Evolutionary conservation across 495 filamentous ascomycete species (phyloP), one percentile per base, ranked within the genome.

Genomic region (Talaromyces adpressus): DNA sequence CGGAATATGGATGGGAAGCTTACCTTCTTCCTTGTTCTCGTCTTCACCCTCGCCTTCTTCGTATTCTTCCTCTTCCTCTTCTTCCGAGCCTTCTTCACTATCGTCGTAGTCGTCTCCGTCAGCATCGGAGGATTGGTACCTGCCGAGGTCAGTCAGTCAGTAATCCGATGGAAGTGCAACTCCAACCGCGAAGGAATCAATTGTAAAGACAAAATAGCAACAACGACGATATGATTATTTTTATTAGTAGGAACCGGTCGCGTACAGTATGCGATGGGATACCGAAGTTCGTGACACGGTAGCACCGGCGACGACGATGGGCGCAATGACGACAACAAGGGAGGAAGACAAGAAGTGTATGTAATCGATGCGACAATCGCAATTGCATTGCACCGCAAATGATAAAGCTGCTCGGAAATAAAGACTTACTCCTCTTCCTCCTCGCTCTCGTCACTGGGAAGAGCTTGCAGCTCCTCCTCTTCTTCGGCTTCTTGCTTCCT

Each of bases 371-470:
- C 32, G 32, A 36, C 23, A 53, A 53, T 3, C 16, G 22, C 22
- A n/a, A 56, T 56, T 11, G 52, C 22, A 27, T 12, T 2, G 23
- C 8, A 53, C 27, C 11, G 12, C 45, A 49, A 49, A 20, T 18
- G n/a, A 0, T 20, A 4, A 18, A 49, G n/a, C 14, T 16, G 36
- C 6, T 16, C 12, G 14, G 32, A 63, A 61, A 36, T 11, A 6
- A 7, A 51, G 5, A 78, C 83, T 82, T 77, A 86, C 84, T 86
- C 85, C 71, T 86, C 84, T 76, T 87, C 85, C 65, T 85, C 84
- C 67, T 85, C 84, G 47, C 81, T 84, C 51, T 80, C 84, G 59
- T 87, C 85, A 53, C 81, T 84, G 47, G 85, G 85, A 25, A 87
- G 82, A 23, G 84, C 81, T 64, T 82, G 78, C 59, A 87, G 79